Evolutionary conservation across 306 rosid genomes (phyloP).

Genomic region (Spatholobus suberectus): DNA sequence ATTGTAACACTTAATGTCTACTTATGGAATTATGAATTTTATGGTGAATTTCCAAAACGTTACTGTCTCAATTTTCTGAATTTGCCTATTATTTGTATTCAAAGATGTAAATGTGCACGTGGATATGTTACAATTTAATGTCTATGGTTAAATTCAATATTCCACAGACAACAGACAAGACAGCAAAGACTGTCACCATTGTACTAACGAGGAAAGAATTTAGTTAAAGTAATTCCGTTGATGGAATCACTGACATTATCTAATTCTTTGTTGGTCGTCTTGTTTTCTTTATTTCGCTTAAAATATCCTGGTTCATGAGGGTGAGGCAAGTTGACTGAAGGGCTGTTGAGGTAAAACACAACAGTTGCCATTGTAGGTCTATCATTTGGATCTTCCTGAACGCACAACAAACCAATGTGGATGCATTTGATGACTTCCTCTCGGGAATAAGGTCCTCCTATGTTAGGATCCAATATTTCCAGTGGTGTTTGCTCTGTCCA

Average conservation of each 20-base stretch:
- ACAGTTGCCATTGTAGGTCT: conserved; percentile 57
- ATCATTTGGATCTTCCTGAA: conserved; percentile 54
- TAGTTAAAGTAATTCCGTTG: conserved; percentile 27
- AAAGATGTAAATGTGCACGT: background rate
- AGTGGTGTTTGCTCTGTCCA: conserved; percentile 47
- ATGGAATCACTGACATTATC: conserved; percentile 10
- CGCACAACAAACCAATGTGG: conserved; percentile 55
- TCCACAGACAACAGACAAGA: background rate
- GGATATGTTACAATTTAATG: background rate
- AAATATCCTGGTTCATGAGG: conserved; percentile 45
- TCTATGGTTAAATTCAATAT: conserved; percentile 3
- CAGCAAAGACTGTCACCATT: background rate
- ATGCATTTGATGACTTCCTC: conserved; percentile 55
- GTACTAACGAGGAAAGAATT: conserved; percentile 41
- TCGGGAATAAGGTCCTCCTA: conserved; percentile 34
- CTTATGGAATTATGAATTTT: background rate
- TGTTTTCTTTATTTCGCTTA: background rate
- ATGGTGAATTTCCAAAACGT: background rate
- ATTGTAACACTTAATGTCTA: background rate
- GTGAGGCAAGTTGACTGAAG: conserved; percentile 33
- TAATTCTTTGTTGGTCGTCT: background rate
- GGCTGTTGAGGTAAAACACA: conserved; percentile 45
- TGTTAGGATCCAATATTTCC: conserved; percentile 45
- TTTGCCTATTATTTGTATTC: background rate
- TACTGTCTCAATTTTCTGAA: background rate